Base-by-base conservation (phyloP, 2,329 filamentous ascomycete genomes). In the Byssochlamys sp. region DNA sequence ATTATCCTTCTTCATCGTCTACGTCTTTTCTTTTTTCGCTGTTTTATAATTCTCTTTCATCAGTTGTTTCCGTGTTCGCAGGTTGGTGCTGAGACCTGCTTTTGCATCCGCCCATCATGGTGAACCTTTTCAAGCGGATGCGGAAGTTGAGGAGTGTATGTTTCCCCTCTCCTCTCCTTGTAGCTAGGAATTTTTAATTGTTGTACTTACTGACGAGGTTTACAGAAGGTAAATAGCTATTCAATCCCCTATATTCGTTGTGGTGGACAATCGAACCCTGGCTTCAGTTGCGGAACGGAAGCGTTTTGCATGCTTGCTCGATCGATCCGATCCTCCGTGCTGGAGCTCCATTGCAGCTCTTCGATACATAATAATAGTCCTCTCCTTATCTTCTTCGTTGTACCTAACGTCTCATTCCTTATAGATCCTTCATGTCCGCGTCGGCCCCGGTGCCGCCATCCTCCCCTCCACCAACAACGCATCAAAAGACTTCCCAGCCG, bases 371-470 rank as follows among this genome's bases (percentile, higher is more conserved):
- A 2, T 10, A 45, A 45, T 19, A 9, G 19, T 7, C n/a, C 5
- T n/a, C 39, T 45, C 12, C n/a, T 45, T 19, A 2, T 19, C n/a
- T 45, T 4, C 39, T 45, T 45, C n/a, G 12, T 24, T 1, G 19
- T 19, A 45, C 45, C 26, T 52, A 7, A 57, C n/a, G 52, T 6
- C 31, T 19, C 49, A 45, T n/a, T 45, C 45, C 28, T 28, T 31
- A 59, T 71, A 94, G 88, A 78, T 95, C 55, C 80, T 94, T 62
- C 78, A 80, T 68, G 79, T 97, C 73, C 85, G 87, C 70, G 80
- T 88, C 71, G 94, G 92, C 59, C 86, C 89, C 29, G 94, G 92
- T 57, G 91, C 94, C 50, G 87, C 89, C 24, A 78, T 90, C 63
- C 80, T 99, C 26, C 90, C 92, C 29, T 65, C 58, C 55, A 53